Evolutionary conservation across 2,329 filamentous ascomycete genomes (phyloP).

Genomic region (Zymoseptoria brevis): DNA sequence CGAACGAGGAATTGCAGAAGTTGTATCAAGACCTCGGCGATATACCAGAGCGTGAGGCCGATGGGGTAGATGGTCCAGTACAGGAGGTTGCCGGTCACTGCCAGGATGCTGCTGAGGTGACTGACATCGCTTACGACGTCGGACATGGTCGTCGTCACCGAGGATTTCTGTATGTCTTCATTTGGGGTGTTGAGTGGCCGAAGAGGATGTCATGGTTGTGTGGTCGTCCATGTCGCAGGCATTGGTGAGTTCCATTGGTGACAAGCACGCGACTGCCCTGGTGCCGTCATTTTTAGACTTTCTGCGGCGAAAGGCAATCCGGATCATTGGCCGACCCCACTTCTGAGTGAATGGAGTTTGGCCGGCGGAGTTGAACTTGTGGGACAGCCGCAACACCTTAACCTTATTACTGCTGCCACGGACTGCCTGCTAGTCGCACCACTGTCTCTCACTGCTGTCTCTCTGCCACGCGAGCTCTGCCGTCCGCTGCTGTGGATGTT

Average conservation of each 20-base stretch:
- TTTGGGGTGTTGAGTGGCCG: background rate
- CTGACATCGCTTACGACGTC: background rate
- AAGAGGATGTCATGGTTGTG: background rate
- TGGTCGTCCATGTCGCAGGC: too few relatives aligned
- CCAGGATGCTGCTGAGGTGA: slow-evolving; percentile 6
- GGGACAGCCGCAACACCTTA: too few relatives aligned
- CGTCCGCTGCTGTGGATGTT: background rate
- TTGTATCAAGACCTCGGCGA: slow-evolving; percentile 33
- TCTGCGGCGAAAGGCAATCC: too few relatives aligned
- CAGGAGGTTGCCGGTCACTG: slow-evolving; percentile 19
- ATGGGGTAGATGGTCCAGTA: slow-evolving; percentile 35
- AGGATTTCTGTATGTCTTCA: background rate
- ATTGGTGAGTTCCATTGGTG: too few relatives aligned
- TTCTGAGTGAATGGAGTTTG: too few relatives aligned
- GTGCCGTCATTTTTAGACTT: too few relatives aligned
- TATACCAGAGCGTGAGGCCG: slow-evolving; percentile 31
- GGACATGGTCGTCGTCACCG: background rate
- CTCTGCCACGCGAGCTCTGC: background rate
- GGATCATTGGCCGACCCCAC: too few relatives aligned
- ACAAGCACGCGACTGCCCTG: too few relatives aligned
- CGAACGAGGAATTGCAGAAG: slow-evolving; percentile 42
- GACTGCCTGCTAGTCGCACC: background rate
- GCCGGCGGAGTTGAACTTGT: too few relatives aligned
- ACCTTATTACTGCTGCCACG: too few relatives aligned
- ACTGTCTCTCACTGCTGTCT: background rate